Conservation (phyloP, 805 yeast genomes). For the Zygotorulaspora danielsina region DNA sequence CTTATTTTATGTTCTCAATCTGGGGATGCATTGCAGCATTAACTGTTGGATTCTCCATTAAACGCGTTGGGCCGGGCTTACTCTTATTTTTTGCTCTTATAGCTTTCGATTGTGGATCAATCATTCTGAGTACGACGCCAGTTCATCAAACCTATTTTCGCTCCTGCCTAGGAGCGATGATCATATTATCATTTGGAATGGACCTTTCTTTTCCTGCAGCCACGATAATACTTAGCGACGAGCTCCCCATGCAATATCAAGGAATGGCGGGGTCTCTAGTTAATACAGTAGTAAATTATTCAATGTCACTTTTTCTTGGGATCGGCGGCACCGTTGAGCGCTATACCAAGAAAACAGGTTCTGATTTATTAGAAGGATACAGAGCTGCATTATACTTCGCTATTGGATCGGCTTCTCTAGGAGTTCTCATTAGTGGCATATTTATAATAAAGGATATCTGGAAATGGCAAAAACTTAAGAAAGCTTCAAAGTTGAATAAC, state of each 20-base stretch:
- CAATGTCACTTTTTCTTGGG: constrained; percentile 67
- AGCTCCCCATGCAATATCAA: constrained; percentile 58
- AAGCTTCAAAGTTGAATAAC: background rate
- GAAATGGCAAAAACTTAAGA: constrained; percentile 8
- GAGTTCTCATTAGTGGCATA: constrained; percentile 15
- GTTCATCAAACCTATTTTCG: constrained; percentile 56
- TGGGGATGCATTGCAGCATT: constrained; percentile 56
- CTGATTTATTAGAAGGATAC: constrained; percentile 41
- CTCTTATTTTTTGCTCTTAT: constrained; percentile 48
- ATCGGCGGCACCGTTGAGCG: constrained; percentile 64
- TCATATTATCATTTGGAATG: constrained; percentile 67
- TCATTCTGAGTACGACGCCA: constrained; percentile 54
- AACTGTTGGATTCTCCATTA: constrained; percentile 46
- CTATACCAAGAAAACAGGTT: constrained; percentile 32
- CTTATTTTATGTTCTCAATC: constrained; percentile 45
- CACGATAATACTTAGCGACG: constrained; percentile 55
- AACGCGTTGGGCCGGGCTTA: constrained; percentile 45
- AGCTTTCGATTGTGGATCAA: constrained; percentile 52
- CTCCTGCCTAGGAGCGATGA: constrained; percentile 51
- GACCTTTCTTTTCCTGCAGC: constrained; percentile 76
- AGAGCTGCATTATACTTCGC: constrained; percentile 58
- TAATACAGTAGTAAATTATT: constrained; percentile 65
- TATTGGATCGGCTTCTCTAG: constrained; percentile 47
- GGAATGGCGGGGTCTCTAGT: constrained; percentile 77
- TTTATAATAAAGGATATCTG: constrained; percentile 17